A percentile compares a stretch with the other conserved stretches of the same genome.
Evolutionary conservation across 2,329 filamentous ascomycete genomes (phyloP).

Genomic region (Arthrobotrys iridis): DNA sequence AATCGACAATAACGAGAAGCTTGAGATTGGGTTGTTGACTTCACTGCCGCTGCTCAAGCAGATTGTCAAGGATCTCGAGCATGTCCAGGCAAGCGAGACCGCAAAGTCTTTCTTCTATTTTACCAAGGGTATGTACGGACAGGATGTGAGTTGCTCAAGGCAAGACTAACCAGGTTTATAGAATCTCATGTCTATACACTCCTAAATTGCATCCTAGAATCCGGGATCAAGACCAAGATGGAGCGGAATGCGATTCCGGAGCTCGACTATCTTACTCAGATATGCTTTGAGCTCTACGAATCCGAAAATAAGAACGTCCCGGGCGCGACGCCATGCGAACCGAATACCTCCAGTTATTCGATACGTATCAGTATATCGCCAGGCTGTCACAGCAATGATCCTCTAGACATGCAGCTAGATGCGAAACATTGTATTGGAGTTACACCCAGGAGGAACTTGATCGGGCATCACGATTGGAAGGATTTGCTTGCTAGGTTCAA

Average conservation of each 20-base stretch:
- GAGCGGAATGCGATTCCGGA: conserved; percentile 94
- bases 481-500: conserved; percentile 94
- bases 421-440: conserved; percentile 96
- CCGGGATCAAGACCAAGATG: conserved; percentile 96
- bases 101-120: conserved; percentile 99
- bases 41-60: conserved; percentile 93
- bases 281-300: conserved; percentile 98
- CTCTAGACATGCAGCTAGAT: conserved; percentile 93
- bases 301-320: conserved; percentile 74
- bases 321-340: conserved; percentile 65
- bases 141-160: background rate
- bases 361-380: conserved; percentile 96
- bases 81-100: conserved; percentile 92
- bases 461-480: conserved; percentile 93
- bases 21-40: conserved; percentile 96
- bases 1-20: conserved; percentile 92
- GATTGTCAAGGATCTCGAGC: conserved; percentile 95
- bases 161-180: conserved; percentile 1
- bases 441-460: conserved; percentile 87
- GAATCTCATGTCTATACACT: conserved; percentile 99
- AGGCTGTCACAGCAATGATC: conserved; percentile 95
- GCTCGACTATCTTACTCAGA: conserved; percentile 95
- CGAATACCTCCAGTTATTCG: conserved; percentile 86
- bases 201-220: conserved; percentile 96
- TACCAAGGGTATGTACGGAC: conserved; percentile 71